Evolutionary conservation across 2,329 filamentous ascomycete genomes (phyloP).

Genomic region (Hypoxylon rubiginosum): DNA sequence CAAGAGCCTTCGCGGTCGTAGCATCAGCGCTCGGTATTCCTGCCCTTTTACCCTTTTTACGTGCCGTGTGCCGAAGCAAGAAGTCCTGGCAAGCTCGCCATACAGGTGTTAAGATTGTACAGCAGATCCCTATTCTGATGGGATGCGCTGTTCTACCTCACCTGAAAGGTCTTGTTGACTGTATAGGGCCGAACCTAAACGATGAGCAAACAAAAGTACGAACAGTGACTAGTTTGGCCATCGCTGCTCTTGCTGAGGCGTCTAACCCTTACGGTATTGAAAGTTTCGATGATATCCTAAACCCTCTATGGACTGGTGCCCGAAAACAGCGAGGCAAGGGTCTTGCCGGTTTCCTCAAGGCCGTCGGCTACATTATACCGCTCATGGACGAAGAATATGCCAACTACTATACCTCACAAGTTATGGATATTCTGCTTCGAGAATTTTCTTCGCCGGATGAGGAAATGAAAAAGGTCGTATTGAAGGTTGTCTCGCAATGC

Average conservation of each 20-base stretch:
- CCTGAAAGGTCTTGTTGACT: constrained; percentile 95
- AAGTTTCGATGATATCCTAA: constrained; percentile 97
- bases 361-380: constrained; percentile 97
- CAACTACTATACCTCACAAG: constrained; percentile 98
- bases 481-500: constrained; percentile 97
- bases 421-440: constrained; percentile 97
- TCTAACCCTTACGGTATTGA: constrained; percentile 99
- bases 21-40: constrained; percentile 96
- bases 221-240: constrained; percentile 94
- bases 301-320: constrained; percentile 96
- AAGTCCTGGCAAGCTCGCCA: constrained; percentile 99
- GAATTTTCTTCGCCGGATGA: constrained; percentile 98
- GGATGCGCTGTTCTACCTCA: constrained; percentile 96
- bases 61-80: constrained; percentile 96
- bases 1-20: constrained; percentile 95
- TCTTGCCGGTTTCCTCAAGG: constrained; percentile 94
- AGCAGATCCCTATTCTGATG: constrained; percentile 99
- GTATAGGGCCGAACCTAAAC: constrained; percentile 94
- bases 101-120: constrained; percentile 98
- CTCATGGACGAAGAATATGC: constrained; percentile 99
- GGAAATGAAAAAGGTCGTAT: constrained; percentile 99
- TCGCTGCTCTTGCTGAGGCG: constrained; percentile 94
- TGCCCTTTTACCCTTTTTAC: constrained; percentile 91
- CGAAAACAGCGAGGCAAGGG: constrained; percentile 97
- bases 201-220: constrained; percentile 98